Evolutionary conservation across 192 early-diverging fungal genomes (phyloP).

Genomic region (Spizellomyces sp.): DNA sequence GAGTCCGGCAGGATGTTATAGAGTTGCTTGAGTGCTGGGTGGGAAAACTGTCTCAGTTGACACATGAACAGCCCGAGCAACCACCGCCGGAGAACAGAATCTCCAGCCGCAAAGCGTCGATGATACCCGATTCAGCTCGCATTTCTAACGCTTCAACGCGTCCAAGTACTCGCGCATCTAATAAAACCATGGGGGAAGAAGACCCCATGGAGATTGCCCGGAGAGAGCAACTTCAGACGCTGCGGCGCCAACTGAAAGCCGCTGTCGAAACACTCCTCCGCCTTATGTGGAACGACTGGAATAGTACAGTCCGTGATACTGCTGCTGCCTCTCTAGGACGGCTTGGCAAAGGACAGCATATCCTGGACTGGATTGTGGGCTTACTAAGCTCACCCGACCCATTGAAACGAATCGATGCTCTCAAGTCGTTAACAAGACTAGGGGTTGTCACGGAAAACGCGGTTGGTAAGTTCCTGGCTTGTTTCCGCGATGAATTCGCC

Average conservation of each 20-base stretch:
- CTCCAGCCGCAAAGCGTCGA: not conserved
- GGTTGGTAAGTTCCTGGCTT: conserved; percentile 29
- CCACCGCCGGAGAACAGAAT: not conserved
- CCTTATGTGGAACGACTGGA: conserved; percentile 59
- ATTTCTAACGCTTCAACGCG: not conserved
- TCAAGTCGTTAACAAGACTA: conserved; percentile 38
- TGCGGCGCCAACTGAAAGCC: conserved; percentile 18
- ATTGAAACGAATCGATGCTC: conserved; percentile 44
- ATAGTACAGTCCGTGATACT: conserved; percentile 38
- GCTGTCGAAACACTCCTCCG: conserved; percentile 43
- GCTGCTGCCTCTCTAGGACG: conserved; percentile 36
- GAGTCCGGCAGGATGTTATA: conserved; percentile 44
- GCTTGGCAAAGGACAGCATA: conserved; percentile 39
- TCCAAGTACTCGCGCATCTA: not conserved
- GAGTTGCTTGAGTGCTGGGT: conserved; percentile 45
- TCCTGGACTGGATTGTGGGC: conserved; percentile 48
- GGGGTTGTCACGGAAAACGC: conserved; percentile 35
- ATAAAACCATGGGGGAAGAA: not conserved
- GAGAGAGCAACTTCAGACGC: conserved; percentile 1
- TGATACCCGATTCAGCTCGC: not conserved
- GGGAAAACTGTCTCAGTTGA: conserved; percentile 21
- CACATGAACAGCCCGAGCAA: not conserved
- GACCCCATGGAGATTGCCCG: not conserved
- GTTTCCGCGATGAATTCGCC: conserved; percentile 47
- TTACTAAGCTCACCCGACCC: conserved; percentile 45